Percentiles rank a stretch among this genome's conserved stretches.
phyloP scores from a whole-genome alignment of 345 rosid species.

The Erucastrum elatum region DNA sequence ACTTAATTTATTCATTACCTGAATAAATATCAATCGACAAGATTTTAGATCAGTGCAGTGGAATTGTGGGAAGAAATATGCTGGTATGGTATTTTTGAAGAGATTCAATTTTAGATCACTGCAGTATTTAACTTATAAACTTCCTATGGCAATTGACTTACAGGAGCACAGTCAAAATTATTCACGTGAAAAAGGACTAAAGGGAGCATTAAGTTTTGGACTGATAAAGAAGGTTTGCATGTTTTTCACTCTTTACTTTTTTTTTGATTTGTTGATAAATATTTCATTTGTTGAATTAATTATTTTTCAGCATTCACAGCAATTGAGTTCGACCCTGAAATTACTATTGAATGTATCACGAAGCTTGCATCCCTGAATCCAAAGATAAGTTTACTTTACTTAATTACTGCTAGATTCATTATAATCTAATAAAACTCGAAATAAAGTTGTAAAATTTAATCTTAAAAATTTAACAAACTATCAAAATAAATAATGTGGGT shows the following conservation, averaged over 20 bases:
- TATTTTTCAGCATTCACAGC: slow-evolving; percentile 72
- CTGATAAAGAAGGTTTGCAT: slow-evolving; percentile 76
- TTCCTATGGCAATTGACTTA: slow-evolving; percentile 25
- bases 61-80: neutral
- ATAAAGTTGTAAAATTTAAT: too few relatives aligned
- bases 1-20: neutral
- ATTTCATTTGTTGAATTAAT: slow-evolving; percentile 11
- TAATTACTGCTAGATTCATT: neutral
- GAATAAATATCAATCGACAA: neutral
- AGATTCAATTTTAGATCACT: neutral
- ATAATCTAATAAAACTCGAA: too few relatives aligned
- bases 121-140: neutral
- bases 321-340: slow-evolving; percentile 81
- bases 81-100: neutral
- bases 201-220: slow-evolving; percentile 91
- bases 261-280: slow-evolving; percentile 23
- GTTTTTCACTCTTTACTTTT: slow-evolving; percentile 15
- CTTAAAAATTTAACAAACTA: too few relatives aligned
- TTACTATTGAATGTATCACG: slow-evolving; percentile 80
- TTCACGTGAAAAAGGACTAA: slow-evolving; percentile 72
- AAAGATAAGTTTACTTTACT: slow-evolving; percentile 46
- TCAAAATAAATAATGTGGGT: too few relatives aligned
- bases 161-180: slow-evolving; percentile 78
- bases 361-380: slow-evolving; percentile 95
- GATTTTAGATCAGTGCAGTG: neutral